Base-by-base conservation (phyloP, 164 flowering plant genomes). In the Stephania japonica region DNA sequence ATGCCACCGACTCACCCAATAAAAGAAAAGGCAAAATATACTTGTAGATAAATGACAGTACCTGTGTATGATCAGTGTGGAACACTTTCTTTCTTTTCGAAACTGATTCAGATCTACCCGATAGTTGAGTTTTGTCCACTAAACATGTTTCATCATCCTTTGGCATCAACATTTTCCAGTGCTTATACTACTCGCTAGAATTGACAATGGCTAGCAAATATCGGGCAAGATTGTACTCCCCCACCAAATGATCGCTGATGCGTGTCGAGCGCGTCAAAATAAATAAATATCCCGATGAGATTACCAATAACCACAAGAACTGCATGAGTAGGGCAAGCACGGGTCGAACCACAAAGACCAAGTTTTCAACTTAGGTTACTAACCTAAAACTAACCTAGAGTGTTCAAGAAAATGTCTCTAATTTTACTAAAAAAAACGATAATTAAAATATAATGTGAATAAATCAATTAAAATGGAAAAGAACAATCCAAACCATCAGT, bases 11-110 rank as follows among this genome's bases (percentile, higher is more conserved):
- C 4, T 32, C 23, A 53, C 23, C 38, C 42, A 72, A 53, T 16
- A 32, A 71, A 0, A 50, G 19, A 62, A n/a, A 72, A 24, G 2
- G 7, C 25, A 21, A 56, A 14, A 56, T 56, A 56, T 56, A 13
- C 6, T 14, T 5, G 21, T 56, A 56, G 62, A 56, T 14, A 19
- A 56, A 56, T 56, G 50, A 13, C 67, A 18, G 50, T 80, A 91
- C 98, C 93, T 91, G 91, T 12, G 94, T 88, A 77, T 91, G 95
- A 81, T 93, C 95, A 16, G 88, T 83, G 13, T 80, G 75, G 72
- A 70, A 80, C 73, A 79, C 85, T 79, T 73, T 82, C 73, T 77
- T 85, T 68, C 41, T 75, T 72, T 71, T 83, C 49, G 44, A 70
- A 24, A 74, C 76, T 21, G 70, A 66, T 53, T 77, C 78, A 63